Percentiles rank a stretch among this genome's conserved stretches.
Evolutionary conservation across 2,329 filamentous ascomycete species (phyloP).

Genomic region (Ampelomyces quisqualis): DNA sequence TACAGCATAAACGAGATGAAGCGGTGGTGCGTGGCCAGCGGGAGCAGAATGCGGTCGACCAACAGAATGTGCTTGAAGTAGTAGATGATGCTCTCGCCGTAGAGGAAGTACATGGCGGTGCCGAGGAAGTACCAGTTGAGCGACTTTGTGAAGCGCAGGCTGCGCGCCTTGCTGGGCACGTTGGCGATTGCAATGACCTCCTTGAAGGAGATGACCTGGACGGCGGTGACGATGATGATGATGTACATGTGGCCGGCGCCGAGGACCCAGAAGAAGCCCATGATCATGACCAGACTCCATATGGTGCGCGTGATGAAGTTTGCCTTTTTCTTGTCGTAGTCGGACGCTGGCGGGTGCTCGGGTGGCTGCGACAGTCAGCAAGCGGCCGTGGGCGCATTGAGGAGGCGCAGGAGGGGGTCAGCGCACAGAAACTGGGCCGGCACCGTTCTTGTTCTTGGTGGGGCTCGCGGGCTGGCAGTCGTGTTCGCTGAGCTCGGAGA

Average conservation of each 20-base stretch:
- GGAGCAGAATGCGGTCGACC: slow-evolving; percentile 88
- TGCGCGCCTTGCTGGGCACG: slow-evolving; percentile 86
- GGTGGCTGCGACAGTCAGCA: slow-evolving; percentile 36
- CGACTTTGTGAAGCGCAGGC: slow-evolving; percentile 90
- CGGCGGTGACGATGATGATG: slow-evolving; percentile 84
- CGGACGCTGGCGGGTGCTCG: slow-evolving; percentile 54
- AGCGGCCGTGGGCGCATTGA: neutral
- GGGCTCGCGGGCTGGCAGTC: slow-evolving; percentile 56
- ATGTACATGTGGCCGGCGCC: slow-evolving; percentile 98
- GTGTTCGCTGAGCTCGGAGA: slow-evolving; percentile 69
- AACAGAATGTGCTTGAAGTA: slow-evolving; percentile 99
- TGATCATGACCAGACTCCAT: slow-evolving; percentile 99
- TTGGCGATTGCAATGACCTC: slow-evolving; percentile 98
- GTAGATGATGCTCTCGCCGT: slow-evolving; percentile 98
- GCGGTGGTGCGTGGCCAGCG: slow-evolving; percentile 92
- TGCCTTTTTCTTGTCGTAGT: slow-evolving; percentile 98
- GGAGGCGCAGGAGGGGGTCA: neutral
- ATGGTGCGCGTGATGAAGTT: slow-evolving; percentile 96
- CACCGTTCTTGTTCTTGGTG: slow-evolving; percentile 50
- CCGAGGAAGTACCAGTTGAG: slow-evolving; percentile 99
- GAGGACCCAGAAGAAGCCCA: slow-evolving; percentile 83
- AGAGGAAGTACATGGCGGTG: slow-evolving; percentile 99
- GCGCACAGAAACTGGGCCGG: slow-evolving; percentile 18
- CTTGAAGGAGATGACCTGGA: slow-evolving; percentile 98
- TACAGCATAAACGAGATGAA: slow-evolving; percentile 99